A percentile compares a stretch with the other conserved stretches of the same genome.
These are phyloP conservation scores for Simmondsia chinensis DNA, from an alignment of 148 eudicot species.

Conservation along the genomic window DNA sequence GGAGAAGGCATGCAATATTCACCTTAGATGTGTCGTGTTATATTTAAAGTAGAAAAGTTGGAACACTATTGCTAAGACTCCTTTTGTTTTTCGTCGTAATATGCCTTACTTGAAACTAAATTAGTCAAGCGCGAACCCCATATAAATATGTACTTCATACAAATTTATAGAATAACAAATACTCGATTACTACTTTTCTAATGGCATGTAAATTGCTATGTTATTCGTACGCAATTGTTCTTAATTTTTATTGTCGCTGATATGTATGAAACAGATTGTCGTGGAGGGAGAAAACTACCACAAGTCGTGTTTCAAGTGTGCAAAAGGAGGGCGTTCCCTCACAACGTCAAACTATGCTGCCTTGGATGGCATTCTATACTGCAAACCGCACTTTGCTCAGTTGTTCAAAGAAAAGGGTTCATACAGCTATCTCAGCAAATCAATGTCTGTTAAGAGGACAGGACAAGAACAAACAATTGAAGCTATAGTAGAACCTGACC, in stretches of 20 bases:
- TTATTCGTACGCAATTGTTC: too few species aligned
- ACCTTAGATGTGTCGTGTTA: too few species aligned
- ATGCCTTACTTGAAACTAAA: too few species aligned
- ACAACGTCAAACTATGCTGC: conserved; percentile 72
- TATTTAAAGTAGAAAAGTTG: too few species aligned
- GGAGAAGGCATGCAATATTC: conserved; percentile 65
- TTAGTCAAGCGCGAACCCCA: too few species aligned
- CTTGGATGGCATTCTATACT: conserved; percentile 65
- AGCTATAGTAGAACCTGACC: conserved; percentile 1
- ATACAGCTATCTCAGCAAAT: conserved; percentile 45
- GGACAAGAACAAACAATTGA: background rate
- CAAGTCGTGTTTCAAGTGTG: conserved; percentile 76
- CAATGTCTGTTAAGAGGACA: conserved; percentile 29
- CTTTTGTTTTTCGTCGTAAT: too few species aligned
- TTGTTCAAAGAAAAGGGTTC: conserved; percentile 81
- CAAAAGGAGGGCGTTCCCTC: conserved; percentile 67
- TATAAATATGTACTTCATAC: too few species aligned
- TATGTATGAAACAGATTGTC: conserved; percentile 33
- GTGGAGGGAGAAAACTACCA: conserved; percentile 81
- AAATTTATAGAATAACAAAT: too few species aligned
- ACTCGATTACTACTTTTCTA: too few species aligned
- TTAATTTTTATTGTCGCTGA: too few species aligned
- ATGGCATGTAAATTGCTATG: too few species aligned
- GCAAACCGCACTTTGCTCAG: conserved; percentile 88
- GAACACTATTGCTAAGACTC: too few species aligned